These are phyloP conservation scores for Chalciporus sphaerocephalus DNA, from an alignment of 768 basidiomycete genomes.

Conservation along the genomic window DNA sequence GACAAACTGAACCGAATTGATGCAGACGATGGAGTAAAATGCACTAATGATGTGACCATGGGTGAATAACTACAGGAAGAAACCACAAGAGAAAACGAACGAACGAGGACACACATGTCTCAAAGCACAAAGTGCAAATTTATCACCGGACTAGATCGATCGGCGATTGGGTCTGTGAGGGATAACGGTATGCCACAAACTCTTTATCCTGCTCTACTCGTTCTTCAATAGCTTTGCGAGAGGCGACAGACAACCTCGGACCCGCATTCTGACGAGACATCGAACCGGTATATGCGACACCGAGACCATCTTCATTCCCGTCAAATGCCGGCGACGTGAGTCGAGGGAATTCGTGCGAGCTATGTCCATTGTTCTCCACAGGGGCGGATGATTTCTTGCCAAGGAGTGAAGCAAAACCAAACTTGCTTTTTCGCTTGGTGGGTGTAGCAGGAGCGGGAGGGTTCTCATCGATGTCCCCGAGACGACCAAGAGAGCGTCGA, in stretches of 20 bases:
- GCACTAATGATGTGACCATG: slow-evolving; percentile 15
- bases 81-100: slow-evolving; percentile 18
- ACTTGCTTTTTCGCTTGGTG: slow-evolving; percentile 68
- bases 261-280: slow-evolving; percentile 49
- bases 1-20: slow-evolving; percentile 14
- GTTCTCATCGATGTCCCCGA: slow-evolving; percentile 30
- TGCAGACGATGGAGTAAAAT: slow-evolving; percentile 16
- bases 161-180: slow-evolving; percentile 63
- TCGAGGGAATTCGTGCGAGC: slow-evolving; percentile 46
- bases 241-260: slow-evolving; percentile 58
- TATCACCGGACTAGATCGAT: slow-evolving; percentile 54
- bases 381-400: slow-evolving; percentile 45
- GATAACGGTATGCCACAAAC: slow-evolving; percentile 85
- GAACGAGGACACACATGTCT: slow-evolving; percentile 6
- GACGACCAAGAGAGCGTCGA: slow-evolving; percentile 48
- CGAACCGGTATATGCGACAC: slow-evolving; percentile 46
- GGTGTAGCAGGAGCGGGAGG: slow-evolving; percentile 31
- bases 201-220: slow-evolving; percentile 82
- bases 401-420: slow-evolving; percentile 64
- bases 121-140: slow-evolving; percentile 3
- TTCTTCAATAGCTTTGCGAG: slow-evolving; percentile 70
- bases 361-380: slow-evolving; percentile 31
- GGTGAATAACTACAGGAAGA: slow-evolving; percentile 12
- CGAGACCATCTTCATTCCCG: slow-evolving; percentile 45
- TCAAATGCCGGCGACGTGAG: slow-evolving; percentile 43